Evolutionary conservation across 495 filamentous ascomycete species (phyloP).

Genomic region (Baudoinia panamericana): DNA sequence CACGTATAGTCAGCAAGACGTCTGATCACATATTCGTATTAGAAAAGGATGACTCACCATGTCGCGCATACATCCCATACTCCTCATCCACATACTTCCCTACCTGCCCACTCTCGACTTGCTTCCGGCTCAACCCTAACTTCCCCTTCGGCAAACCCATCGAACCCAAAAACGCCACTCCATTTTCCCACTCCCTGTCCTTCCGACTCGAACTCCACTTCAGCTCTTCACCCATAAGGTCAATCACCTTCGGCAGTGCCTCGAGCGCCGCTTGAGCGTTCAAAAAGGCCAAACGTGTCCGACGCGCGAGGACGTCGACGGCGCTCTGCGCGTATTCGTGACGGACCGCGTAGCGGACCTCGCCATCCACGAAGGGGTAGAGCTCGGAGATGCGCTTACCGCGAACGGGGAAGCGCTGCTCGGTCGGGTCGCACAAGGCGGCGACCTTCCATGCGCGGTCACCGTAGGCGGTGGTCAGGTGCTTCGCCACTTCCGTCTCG

Average conservation of each 20-base stretch:
- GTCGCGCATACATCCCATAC: constrained; percentile 62
- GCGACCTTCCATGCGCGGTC: constrained; percentile 95
- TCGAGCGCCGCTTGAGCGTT: constrained; percentile 94
- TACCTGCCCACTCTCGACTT: constrained; percentile 64
- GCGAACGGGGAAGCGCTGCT: constrained; percentile 73
- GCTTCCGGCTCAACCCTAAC: constrained; percentile 52
- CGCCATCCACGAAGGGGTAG: constrained; percentile 95
- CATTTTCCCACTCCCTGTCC: constrained; percentile 77
- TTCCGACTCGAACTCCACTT: constrained; percentile 64
- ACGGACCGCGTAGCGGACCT: constrained; percentile 76
- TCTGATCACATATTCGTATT: constrained; percentile 24
- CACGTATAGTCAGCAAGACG: neutral
- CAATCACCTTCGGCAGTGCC: constrained; percentile 75
- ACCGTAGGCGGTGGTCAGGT: constrained; percentile 80
- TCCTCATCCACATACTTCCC: constrained; percentile 42
- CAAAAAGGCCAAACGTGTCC: constrained; percentile 81
- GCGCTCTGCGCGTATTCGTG: constrained; percentile 94
- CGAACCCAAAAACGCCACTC: constrained; percentile 58
- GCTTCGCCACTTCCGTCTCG: constrained; percentile 88
- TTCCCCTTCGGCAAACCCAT: constrained; percentile 80
- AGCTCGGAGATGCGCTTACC: constrained; percentile 68
- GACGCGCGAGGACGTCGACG: constrained; percentile 75
- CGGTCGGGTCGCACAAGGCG: constrained; percentile 66
- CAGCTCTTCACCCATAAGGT: constrained; percentile 83
- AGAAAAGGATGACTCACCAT: constrained; percentile 39